A percentile compares a stretch with the other conserved stretches of the same genome.
These are phyloP conservation scores for Globisporangium echinulatum DNA, from an alignment of 352 stramenopile species.

Conservation along the genomic window DNA sequence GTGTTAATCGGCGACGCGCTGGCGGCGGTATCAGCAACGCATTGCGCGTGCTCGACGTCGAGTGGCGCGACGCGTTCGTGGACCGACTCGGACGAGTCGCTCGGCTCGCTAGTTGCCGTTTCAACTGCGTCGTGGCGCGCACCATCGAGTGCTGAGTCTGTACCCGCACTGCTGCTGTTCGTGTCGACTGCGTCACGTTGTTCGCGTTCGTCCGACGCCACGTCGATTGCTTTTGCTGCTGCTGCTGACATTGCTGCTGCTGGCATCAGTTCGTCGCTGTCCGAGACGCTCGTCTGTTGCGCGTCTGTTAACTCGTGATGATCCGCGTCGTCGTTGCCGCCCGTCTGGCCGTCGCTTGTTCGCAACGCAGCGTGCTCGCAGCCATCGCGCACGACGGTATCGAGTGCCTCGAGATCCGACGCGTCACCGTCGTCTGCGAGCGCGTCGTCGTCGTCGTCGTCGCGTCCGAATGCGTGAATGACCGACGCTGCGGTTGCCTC, in stretches of 20 bases:
- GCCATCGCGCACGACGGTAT: background rate
- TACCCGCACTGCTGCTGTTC: too few species aligned
- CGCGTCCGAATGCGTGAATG: background rate
- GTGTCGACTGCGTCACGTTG: too few species aligned
- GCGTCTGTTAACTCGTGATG: background rate
- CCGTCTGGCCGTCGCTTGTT: background rate
- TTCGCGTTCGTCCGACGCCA: too few species aligned
- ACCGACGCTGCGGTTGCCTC: background rate
- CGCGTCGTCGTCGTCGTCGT: background rate
- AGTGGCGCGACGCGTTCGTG: too few species aligned
- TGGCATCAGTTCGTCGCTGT: background rate
- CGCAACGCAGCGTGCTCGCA: background rate
- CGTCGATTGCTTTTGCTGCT: background rate
- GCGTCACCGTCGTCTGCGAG: too few species aligned
- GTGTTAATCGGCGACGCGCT: too few species aligned
- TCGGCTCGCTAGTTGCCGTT: too few species aligned
- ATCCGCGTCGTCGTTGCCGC: background rate
- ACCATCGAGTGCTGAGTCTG: too few species aligned
- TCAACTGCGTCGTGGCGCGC: too few species aligned
- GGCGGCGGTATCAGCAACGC: too few species aligned
- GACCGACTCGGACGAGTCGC: too few species aligned
- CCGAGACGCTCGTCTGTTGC: background rate
- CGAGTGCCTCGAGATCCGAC: background rate
- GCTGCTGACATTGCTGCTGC: background rate
- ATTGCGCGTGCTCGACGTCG: too few species aligned